These are phyloP conservation scores for Chlorella sp. DNA, from an alignment of 139 green algal species.

Conservation along the genomic window DNA sequence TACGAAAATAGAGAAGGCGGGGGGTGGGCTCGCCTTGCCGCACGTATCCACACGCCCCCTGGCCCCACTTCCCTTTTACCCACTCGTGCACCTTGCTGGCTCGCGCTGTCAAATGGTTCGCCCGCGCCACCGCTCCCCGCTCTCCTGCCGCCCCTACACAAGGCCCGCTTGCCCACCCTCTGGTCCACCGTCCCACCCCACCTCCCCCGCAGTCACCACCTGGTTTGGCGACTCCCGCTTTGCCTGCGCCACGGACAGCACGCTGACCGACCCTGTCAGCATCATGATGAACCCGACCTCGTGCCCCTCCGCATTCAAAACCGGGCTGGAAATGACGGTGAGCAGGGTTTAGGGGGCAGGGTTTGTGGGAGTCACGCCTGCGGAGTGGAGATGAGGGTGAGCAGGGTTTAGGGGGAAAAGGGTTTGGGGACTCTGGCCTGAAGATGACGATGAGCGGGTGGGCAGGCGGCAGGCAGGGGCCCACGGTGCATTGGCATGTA, in stretches of 20 bases:
- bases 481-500: too few relatives aligned
- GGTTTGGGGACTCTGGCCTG: constrained; percentile 40
- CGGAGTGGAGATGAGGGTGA: constrained; percentile 55
- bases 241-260: constrained; percentile 47
- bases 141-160: too few relatives aligned
- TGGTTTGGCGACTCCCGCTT: constrained; percentile 79
- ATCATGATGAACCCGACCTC: constrained; percentile 53
- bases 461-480: neutral
- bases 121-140: neutral
- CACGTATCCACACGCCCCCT: neutral
- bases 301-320: constrained; percentile 55
- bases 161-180: too few relatives aligned
- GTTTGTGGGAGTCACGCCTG: neutral
- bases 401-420: neutral
- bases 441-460: constrained; percentile 27
- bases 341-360: neutral
- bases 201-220: constrained; percentile 63
- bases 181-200: too few relatives aligned
- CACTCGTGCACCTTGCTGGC: too few relatives aligned
- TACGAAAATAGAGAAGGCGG: too few relatives aligned
- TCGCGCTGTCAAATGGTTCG: too few relatives aligned
- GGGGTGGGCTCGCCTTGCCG: too few relatives aligned
- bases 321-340: constrained; percentile 56
- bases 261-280: constrained; percentile 41
- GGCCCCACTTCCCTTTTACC: too few relatives aligned